Percentiles rank a stretch among this genome's conserved stretches.
Evolutionary conservation across 257 asterid species (phyloP).

Genomic region (Solanum piurae): DNA sequence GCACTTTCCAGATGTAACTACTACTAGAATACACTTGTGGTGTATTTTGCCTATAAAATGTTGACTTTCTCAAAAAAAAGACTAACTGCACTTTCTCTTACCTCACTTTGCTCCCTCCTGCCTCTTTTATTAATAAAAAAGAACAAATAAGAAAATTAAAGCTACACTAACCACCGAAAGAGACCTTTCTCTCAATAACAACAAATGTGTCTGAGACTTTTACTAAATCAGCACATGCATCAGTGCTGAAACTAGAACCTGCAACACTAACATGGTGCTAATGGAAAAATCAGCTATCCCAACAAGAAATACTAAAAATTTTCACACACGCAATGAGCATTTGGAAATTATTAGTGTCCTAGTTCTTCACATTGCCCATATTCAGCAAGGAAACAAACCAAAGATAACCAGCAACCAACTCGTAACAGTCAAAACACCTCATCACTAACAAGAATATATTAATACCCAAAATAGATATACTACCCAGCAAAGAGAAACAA

Average conservation of each 20-base stretch:
- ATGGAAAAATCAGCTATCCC: neutral
- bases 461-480: neutral
- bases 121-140: neutral
- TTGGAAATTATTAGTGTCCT: neutral
- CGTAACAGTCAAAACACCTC: neutral
- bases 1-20: neutral
- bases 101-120: neutral
- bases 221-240: neutral
- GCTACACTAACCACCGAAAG: neutral
- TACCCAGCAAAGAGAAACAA: neutral
- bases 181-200: neutral
- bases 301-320: neutral
- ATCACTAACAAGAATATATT: neutral
- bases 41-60: too few species aligned
- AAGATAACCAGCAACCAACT: neutral
- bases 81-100: neutral
- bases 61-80: neutral
- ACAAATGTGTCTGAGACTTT: neutral
- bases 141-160: neutral
- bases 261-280: neutral
- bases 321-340: neutral
- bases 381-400: neutral
- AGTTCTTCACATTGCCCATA: slow-evolving; percentile 17
- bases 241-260: neutral
- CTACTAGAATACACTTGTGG: too few species aligned